Conservation (phyloP, 495 filamentous ascomycete species). For the Penicillium riverlandense region DNA sequence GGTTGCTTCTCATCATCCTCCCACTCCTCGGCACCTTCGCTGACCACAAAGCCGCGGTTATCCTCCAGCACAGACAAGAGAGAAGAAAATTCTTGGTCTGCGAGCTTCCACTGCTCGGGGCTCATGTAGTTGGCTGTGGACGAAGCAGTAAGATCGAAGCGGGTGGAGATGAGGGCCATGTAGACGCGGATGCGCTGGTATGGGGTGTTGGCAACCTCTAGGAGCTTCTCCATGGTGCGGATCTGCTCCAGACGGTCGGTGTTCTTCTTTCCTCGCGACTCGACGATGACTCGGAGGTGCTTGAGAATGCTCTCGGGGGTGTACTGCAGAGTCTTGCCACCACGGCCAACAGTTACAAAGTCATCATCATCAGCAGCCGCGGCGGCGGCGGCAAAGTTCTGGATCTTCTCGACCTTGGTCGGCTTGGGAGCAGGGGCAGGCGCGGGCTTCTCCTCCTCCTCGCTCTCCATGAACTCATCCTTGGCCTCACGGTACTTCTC, state of each 20-base stretch:
- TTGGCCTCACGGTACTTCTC: conserved; percentile 80
- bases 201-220: conserved; percentile 77
- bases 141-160: conserved; percentile 87
- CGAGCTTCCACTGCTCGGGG: conserved; percentile 92
- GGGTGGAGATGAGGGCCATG: conserved; percentile 83
- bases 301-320: conserved; percentile 98
- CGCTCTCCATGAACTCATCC: conserved; percentile 79
- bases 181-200: conserved; percentile 95
- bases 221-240: conserved; percentile 90
- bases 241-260: conserved; percentile 94
- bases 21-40: conserved; percentile 94
- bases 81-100: conserved; percentile 73
- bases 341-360: conserved; percentile 77
- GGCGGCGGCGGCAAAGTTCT: conserved; percentile 27
- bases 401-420: conserved; percentile 39
- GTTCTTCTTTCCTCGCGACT: conserved; percentile 97
- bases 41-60: conserved; percentile 69
- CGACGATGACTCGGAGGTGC: conserved; percentile 85
- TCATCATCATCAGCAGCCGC: conserved; percentile 69
- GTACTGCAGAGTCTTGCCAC: conserved; percentile 79
- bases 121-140: conserved; percentile 77
- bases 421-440: conserved; percentile 20
- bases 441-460: conserved; percentile 58
- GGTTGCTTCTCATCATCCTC: conserved; percentile 96
- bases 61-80: conserved; percentile 74